Evolutionary conservation across 495 filamentous ascomycete species (phyloP).

Genomic region (Hyaloscypha bicolor): DNA sequence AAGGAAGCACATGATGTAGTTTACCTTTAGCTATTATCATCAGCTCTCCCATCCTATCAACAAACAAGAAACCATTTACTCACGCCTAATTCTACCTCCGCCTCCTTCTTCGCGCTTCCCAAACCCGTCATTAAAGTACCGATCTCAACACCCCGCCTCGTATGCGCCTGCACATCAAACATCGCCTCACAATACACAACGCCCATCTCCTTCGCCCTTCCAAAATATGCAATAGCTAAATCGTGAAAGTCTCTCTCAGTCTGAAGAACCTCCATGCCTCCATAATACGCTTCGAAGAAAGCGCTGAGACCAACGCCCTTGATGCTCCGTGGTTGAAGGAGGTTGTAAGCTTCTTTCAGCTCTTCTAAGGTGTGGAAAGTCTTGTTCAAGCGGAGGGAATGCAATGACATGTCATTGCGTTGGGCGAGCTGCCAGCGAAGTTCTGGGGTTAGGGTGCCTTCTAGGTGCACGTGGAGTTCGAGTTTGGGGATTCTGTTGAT

Average conservation of each 20-base stretch:
- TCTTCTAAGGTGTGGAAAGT: not conserved
- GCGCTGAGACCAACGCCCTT: not conserved
- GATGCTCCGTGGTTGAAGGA: not conserved
- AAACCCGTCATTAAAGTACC: constrained; percentile 61
- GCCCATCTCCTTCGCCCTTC: constrained; percentile 59
- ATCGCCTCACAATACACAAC: constrained; percentile 75
- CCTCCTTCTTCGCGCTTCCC: constrained; percentile 55
- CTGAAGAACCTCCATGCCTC: constrained; percentile 65
- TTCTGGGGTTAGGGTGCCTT: constrained; percentile 67
- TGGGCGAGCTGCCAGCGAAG: constrained; percentile 67
- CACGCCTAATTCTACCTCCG: constrained; percentile 61
- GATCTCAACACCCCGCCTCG: constrained; percentile 61
- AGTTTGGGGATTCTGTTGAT: constrained; percentile 59
- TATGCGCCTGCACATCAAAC: constrained; percentile 77
- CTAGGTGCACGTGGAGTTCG: constrained; percentile 78
- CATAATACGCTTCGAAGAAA: constrained; percentile 76
- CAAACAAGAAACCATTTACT: constrained; percentile 23
- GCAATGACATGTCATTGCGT: constrained; percentile 62
- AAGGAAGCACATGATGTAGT: constrained; percentile 69
- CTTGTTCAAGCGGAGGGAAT: not conserved
- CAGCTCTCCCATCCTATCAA: not conserved
- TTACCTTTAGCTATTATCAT: constrained; percentile 22
- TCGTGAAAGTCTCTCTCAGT: constrained; percentile 65
- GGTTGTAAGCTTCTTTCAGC: constrained; percentile 12
- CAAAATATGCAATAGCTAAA: constrained; percentile 71